Evolutionary conservation across 2,329 filamentous ascomycete species (phyloP).

Genomic region (Paramyrothecium roridum): DNA sequence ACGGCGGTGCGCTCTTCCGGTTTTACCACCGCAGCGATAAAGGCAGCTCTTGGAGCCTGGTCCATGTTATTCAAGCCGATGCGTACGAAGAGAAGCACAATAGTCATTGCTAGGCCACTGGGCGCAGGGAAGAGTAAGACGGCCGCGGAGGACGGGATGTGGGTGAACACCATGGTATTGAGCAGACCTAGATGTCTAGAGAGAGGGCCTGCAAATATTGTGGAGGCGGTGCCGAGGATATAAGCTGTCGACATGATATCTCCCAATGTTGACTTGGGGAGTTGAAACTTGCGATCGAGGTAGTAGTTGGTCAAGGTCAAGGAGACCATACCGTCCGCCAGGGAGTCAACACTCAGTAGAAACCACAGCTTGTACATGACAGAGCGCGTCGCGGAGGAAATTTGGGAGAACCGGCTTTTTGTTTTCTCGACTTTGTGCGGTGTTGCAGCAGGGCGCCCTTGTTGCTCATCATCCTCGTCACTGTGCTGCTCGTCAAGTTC

Average conservation of each 20-base stretch:
- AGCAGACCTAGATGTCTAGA: constrained; percentile 57
- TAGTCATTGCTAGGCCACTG: constrained; percentile 44
- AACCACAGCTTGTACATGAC: constrained; percentile 65
- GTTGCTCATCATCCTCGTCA: constrained; percentile 9
- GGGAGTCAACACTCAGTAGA: constrained; percentile 59
- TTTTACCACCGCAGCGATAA: constrained; percentile 64
- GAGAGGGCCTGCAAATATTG: constrained; percentile 55
- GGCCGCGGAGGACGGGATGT: constrained; percentile 59
- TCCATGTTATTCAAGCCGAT: constrained; percentile 67
- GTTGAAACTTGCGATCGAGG: constrained; percentile 52
- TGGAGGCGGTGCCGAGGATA: constrained; percentile 50
- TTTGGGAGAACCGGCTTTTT: constrained; percentile 43
- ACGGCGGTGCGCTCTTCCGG: constrained; percentile 65
- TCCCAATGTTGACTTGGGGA: constrained; percentile 55
- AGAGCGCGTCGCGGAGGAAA: constrained; percentile 53
- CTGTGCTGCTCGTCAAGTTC: constrained; percentile 14
- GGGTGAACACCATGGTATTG: constrained; percentile 63
- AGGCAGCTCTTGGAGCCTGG: constrained; percentile 62
- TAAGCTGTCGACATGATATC: constrained; percentile 54
- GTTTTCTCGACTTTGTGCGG: constrained; percentile 14
- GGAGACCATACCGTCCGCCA: constrained; percentile 64
- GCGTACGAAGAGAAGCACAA: constrained; percentile 54
- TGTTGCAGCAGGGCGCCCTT: constrained; percentile 3
- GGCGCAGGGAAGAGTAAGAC: constrained; percentile 59
- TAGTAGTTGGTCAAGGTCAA: constrained; percentile 58